A percentile compares a stretch with the other conserved stretches of the same genome.
phyloP scores from a whole-genome alignment of 1,139 yeast species.

The Yamadazyma diospyri region DNA sequence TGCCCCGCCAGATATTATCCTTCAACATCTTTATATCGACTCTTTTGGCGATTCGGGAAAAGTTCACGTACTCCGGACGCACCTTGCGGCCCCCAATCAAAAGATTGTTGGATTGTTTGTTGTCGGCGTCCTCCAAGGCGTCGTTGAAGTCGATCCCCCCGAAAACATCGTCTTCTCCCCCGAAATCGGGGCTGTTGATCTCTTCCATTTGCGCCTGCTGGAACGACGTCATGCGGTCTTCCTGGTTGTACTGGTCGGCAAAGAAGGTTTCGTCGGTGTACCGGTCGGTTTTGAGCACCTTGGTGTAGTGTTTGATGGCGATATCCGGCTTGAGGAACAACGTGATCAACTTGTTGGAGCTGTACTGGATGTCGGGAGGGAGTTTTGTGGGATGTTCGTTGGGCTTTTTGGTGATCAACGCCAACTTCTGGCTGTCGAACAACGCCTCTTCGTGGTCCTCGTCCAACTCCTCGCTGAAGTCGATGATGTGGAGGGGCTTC shows the following conservation, averaged over 20 bases:
- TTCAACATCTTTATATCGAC: conserved; percentile 80
- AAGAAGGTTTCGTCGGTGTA: conserved; percentile 69
- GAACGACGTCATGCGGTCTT: conserved; percentile 37
- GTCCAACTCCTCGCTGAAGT: conserved; percentile 43
- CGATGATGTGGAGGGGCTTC: conserved; percentile 37
- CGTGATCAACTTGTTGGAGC: conserved; percentile 63
- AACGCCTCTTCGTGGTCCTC: conserved; percentile 43
- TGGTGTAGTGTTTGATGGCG: conserved; percentile 31
- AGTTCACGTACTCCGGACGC: conserved; percentile 65
- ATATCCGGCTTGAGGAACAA: conserved; percentile 66
- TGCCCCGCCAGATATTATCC: conserved; percentile 76
- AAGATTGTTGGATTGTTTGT: conserved; percentile 24
- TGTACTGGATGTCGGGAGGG: conserved; percentile 74
- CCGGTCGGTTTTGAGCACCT: conserved; percentile 15
- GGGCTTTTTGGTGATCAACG: conserved; percentile 24
- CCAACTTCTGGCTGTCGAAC: conserved; percentile 47
- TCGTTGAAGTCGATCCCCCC: conserved; percentile 25
- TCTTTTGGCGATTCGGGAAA: conserved; percentile 77
- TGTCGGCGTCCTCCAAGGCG: conserved; percentile 16
- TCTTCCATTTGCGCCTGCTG: conserved; percentile 47
- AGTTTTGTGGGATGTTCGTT: conserved; percentile 42
- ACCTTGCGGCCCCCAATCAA: conserved; percentile 38
- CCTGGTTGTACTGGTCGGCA: conserved; percentile 60
- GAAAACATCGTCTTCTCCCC: conserved; percentile 22
- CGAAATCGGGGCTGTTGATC: conserved; percentile 23